These are phyloP conservation scores for Lecanicillium sp. DNA, from an alignment of 2,329 filamentous ascomycete genomes.

Conservation along the genomic window DNA sequence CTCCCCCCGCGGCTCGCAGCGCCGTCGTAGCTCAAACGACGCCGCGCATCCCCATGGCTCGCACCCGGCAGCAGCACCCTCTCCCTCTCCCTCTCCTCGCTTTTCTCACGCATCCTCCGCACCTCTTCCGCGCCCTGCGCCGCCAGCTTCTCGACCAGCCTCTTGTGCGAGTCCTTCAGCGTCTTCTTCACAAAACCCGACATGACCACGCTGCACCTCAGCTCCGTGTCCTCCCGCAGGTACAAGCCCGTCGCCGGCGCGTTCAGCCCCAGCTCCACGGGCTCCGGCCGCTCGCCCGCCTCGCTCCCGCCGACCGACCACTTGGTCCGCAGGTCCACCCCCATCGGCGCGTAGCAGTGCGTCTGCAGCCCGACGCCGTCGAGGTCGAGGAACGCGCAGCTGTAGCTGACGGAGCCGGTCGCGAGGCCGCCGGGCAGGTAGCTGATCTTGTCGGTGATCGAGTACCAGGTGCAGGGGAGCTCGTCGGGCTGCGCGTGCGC, in stretches of 20 bases:
- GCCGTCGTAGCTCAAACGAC: too few relatives aligned
- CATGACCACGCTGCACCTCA: constrained; percentile 74
- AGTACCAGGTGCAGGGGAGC: constrained; percentile 68
- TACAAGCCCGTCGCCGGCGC: constrained; percentile 66
- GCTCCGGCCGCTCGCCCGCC: constrained; percentile 61
- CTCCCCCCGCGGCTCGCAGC: too few relatives aligned
- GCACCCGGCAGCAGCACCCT: too few relatives aligned
- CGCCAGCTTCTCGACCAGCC: constrained; percentile 60
- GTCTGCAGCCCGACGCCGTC: constrained; percentile 64
- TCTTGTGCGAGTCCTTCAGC: constrained; percentile 66
- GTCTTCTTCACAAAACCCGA: constrained; percentile 75
- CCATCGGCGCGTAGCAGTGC: constrained; percentile 76
- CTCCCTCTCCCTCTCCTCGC: constrained; percentile 32
- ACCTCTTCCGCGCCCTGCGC: constrained; percentile 24
- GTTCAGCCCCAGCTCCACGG: constrained; percentile 59
- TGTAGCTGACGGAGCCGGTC: constrained; percentile 55
- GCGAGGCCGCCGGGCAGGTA: constrained; percentile 59
- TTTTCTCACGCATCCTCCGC: neutral
- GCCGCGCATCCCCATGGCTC: too few relatives aligned
- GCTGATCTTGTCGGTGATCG: constrained; percentile 67
- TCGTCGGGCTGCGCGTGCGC: constrained; percentile 64
- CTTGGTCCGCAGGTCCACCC: constrained; percentile 70
- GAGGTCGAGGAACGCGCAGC: constrained; percentile 72
- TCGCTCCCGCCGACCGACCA: constrained; percentile 71
- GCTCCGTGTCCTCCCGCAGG: constrained; percentile 75